These are phyloP conservation scores for Phytophthora tentaculata DNA, from an alignment of 352 stramenopile genomes.

Conservation along the genomic window DNA sequence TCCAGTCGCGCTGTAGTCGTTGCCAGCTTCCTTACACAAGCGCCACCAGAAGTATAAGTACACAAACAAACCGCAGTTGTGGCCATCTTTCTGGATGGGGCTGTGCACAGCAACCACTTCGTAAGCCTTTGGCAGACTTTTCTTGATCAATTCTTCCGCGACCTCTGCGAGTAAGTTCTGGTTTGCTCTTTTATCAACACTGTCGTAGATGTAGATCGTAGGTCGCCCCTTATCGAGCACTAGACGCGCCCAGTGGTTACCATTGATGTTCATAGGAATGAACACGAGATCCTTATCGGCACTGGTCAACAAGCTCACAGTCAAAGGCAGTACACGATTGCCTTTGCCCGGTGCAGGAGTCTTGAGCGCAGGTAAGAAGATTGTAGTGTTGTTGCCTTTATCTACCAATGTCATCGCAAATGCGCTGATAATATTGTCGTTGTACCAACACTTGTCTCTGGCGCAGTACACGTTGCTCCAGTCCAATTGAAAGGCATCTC, in stretches of 20 bases:
- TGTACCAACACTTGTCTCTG: not conserved
- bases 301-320: not conserved
- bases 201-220: conserved; percentile 10
- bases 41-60: not conserved
- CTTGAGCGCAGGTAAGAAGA: not conserved
- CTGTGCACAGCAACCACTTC: not conserved
- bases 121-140: not conserved
- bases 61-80: not conserved
- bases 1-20: not conserved
- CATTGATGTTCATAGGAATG: conserved; percentile 15
- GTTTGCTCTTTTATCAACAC: conserved; percentile 9
- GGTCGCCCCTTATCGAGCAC: not conserved
- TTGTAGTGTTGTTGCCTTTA: not conserved
- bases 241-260: conserved; percentile 6
- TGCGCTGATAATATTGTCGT: not conserved
- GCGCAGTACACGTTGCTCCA: not conserved
- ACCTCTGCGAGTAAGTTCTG: conserved; percentile 4
- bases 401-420: not conserved
- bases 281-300: conserved; percentile 5
- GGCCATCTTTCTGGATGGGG: not conserved
- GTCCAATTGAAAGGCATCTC: not conserved
- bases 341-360: not conserved
- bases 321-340: not conserved
- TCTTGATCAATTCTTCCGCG: not conserved
- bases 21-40: not conserved